Conservation (phyloP, 1,139 yeast species). For the Protomyces lactucae-debilis region DNA sequence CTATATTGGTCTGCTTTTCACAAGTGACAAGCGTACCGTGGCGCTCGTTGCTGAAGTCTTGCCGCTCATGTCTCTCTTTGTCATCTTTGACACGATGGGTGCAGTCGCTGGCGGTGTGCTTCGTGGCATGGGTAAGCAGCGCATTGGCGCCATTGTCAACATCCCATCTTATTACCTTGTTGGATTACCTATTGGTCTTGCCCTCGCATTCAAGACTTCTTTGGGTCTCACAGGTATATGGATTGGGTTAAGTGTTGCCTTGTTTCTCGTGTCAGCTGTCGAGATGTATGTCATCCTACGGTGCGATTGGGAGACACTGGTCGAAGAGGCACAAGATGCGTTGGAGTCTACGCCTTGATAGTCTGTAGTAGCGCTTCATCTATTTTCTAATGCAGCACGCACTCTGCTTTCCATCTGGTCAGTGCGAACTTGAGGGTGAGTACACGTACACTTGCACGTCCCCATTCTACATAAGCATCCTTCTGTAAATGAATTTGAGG, state of each 20-base stretch:
- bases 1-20: constrained; percentile 60
- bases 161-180: constrained; percentile 63
- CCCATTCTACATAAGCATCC: background rate
- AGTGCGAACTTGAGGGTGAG: background rate
- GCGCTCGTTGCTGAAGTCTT: constrained; percentile 49
- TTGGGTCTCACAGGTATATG: constrained; percentile 67
- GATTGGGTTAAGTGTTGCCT: constrained; percentile 75
- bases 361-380: background rate
- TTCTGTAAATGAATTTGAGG: background rate
- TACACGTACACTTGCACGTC: too few relatives aligned
- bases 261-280: constrained; percentile 38
- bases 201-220: constrained; percentile 53
- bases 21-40: constrained; percentile 63
- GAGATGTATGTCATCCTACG: constrained; percentile 9
- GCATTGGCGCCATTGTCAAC: constrained; percentile 72
- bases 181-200: constrained; percentile 65
- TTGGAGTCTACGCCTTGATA: background rate
- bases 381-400: background rate
- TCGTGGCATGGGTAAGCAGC: constrained; percentile 80
- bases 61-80: constrained; percentile 67
- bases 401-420: background rate
- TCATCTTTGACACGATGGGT: constrained; percentile 71
- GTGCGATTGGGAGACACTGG: constrained; percentile 12
- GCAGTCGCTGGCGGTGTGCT: constrained; percentile 79
- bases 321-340: constrained; percentile 1